A percentile compares a stretch with the other conserved stretches of the same genome.
Evolutionary conservation across 2,329 filamentous ascomycete species (phyloP).

Genomic region (Hypomyces rosellus): DNA sequence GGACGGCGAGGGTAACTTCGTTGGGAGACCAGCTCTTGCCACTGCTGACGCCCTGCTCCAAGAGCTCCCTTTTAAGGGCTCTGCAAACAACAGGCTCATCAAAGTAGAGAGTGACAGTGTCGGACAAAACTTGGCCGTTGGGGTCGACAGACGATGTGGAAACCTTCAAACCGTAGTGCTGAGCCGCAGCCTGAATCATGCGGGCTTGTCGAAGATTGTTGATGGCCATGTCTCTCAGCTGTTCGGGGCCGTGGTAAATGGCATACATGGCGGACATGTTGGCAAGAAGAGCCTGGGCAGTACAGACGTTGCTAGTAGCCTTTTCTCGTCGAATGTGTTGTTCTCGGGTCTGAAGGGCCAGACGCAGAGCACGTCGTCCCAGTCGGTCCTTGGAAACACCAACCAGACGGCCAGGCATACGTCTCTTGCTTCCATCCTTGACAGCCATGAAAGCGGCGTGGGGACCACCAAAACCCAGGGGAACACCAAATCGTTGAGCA

Average conservation of each 20-base stretch:
- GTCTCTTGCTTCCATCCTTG: constrained; percentile 84
- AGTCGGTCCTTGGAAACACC: constrained; percentile 87
- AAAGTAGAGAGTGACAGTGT: constrained; percentile 67
- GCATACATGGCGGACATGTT: constrained; percentile 97
- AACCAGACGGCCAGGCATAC: constrained; percentile 85
- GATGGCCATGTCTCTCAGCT: constrained; percentile 77
- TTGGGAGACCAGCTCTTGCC: constrained; percentile 51
- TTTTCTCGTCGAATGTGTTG: constrained; percentile 96
- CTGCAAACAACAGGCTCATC: constrained; percentile 16
- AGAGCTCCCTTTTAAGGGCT: constrained; percentile 31
- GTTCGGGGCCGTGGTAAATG: constrained; percentile 83
- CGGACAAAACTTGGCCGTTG: constrained; percentile 60
- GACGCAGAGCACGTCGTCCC: constrained; percentile 71
- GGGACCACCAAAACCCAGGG: constrained; percentile 88
- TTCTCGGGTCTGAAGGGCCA: constrained; percentile 87
- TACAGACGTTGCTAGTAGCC: constrained; percentile 96
- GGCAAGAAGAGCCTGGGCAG: constrained; percentile 84
- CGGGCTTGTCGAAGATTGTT: constrained; percentile 66
- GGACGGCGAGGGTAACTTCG: constrained; percentile 22
- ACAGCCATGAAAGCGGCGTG: constrained; percentile 96
- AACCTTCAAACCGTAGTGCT: constrained; percentile 57
- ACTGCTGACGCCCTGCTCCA: constrained; percentile 60
- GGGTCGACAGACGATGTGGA: constrained; percentile 49
- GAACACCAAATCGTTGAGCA: constrained; percentile 85
- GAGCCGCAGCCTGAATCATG: constrained; percentile 59